phyloP scores from a whole-genome alignment of 441 rosid genomes.

The Manihot esculenta region DNA sequence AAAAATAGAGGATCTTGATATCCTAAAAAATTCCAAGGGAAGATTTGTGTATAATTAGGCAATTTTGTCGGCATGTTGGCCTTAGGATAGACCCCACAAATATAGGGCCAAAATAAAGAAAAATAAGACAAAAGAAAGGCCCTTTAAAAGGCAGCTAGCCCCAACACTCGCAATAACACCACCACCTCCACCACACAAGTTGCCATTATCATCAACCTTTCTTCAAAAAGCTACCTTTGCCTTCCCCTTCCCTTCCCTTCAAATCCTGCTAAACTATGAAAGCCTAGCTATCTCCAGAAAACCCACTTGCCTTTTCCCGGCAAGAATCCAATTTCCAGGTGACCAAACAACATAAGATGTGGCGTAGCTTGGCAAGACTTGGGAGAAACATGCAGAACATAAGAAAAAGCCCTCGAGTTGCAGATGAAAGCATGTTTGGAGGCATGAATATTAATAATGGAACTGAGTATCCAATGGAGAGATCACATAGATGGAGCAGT shows the following conservation, averaged over 20 bases:
- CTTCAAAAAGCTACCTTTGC: background rate
- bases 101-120: background rate
- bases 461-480: slow-evolving; percentile 27
- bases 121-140: slow-evolving; percentile 13
- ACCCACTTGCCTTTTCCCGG: background rate
- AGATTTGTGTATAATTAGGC: slow-evolving; percentile 22
- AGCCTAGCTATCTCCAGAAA: background rate
- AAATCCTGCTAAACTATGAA: background rate
- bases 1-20: background rate
- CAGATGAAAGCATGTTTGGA: slow-evolving; percentile 56
- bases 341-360: slow-evolving; percentile 30
- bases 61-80: slow-evolving; percentile 41
- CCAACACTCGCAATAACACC: slow-evolving; percentile 40
- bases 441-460: slow-evolving; percentile 21
- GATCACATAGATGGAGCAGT: slow-evolving; percentile 21
- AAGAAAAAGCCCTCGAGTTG: slow-evolving; percentile 64
- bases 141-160: slow-evolving; percentile 38
- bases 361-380: slow-evolving; percentile 39
- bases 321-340: background rate
- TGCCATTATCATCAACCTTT: slow-evolving; percentile 32
- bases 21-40: background rate
- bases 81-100: slow-evolving; percentile 32
- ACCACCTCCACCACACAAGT: slow-evolving; percentile 31
- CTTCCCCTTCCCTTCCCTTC: slow-evolving; percentile 1
- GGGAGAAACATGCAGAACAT: slow-evolving; percentile 42